These are phyloP conservation scores for Cytidiella melzeri DNA, from an alignment of 768 basidiomycete genomes.

Conservation along the genomic window DNA sequence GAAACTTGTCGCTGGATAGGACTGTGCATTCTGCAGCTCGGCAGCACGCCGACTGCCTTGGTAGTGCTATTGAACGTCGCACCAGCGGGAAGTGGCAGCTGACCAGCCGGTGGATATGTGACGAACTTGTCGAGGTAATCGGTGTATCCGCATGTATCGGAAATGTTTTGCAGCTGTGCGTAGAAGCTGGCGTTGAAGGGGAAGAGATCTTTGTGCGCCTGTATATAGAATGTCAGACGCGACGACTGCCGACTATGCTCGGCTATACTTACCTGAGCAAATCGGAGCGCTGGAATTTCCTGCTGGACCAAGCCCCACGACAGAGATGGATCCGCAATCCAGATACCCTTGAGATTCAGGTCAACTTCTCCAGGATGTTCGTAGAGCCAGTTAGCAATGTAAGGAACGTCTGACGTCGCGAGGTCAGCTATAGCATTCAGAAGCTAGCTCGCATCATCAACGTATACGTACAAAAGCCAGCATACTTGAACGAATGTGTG, in stretches of 20 bases:
- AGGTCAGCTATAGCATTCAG: constrained; percentile 21
- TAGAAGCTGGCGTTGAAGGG: constrained; percentile 47
- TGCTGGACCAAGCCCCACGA: constrained; percentile 62
- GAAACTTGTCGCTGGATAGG: constrained; percentile 44
- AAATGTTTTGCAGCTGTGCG: constrained; percentile 35
- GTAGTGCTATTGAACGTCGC: constrained; percentile 21
- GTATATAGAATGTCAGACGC: too few relatives aligned
- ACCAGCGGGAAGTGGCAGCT: constrained; percentile 30
- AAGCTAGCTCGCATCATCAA: neutral
- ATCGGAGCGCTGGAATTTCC: constrained; percentile 65
- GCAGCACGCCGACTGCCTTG: constrained; percentile 22
- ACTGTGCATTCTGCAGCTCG: constrained; percentile 41
- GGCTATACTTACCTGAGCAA: constrained; percentile 38
- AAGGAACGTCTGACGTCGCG: constrained; percentile 51
- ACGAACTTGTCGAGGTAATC: constrained; percentile 28
- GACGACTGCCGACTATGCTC: neutral
- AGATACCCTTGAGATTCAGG: constrained; percentile 45
- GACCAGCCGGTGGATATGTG: constrained; percentile 30
- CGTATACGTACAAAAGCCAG: constrained; percentile 26
- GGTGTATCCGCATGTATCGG: constrained; percentile 29
- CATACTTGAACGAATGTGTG: constrained; percentile 18
- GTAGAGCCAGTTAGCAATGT: constrained; percentile 69
- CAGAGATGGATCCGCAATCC: constrained; percentile 47
- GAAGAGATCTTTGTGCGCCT: constrained; percentile 54
- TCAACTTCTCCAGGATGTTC: constrained; percentile 44